A percentile compares a stretch with the other conserved stretches of the same genome.
Evolutionary conservation across 176 grass and related monocot genomes (phyloP).

Genomic region (Oryza longistaminata): DNA sequence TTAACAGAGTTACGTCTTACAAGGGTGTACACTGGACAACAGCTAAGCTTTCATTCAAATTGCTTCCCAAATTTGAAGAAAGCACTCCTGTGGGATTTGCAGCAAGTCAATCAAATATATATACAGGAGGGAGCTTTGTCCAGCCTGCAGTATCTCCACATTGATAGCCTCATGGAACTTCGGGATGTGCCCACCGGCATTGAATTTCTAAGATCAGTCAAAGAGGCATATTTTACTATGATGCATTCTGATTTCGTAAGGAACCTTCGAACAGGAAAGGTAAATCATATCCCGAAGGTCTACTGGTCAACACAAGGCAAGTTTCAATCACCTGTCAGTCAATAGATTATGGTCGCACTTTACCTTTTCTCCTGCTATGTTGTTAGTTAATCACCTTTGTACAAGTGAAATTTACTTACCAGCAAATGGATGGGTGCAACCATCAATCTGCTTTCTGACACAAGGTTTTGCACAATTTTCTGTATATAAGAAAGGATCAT

Average conservation of each 20-base stretch:
- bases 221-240: neutral
- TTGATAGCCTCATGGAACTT: neutral
- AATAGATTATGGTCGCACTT: neutral
- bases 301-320: conserved; percentile 1
- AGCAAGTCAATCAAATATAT: neutral
- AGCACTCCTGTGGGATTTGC: neutral
- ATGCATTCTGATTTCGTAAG: neutral
- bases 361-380: neutral
- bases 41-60: neutral
- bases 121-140: neutral
- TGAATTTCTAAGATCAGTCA: neutral
- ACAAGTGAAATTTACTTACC: neutral
- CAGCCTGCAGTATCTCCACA: neutral
- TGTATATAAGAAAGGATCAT: no score
- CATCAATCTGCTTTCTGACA: neutral
- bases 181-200: neutral
- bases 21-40: neutral
- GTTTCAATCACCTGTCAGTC: neutral
- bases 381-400: neutral
- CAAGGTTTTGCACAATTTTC: no score
- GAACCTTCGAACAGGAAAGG: neutral
- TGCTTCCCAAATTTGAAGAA: neutral
- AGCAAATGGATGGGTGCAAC: neutral
- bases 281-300: neutral
- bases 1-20: no score